phyloP scores from a whole-genome alignment of 2,329 filamentous ascomycete genomes.

The Exophiala sideris region DNA sequence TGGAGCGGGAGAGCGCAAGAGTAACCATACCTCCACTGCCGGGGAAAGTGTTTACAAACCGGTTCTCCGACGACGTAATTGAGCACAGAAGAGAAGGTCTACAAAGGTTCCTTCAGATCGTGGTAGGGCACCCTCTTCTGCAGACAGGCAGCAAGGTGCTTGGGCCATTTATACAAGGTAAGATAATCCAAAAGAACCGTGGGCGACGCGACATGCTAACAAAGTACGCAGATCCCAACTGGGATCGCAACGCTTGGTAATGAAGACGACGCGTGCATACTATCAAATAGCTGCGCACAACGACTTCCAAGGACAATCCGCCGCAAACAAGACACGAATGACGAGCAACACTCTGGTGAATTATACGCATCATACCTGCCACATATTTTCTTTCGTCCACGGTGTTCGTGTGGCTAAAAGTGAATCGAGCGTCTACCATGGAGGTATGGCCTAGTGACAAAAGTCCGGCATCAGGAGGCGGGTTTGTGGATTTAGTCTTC shows the following conservation, averaged over 20 bases:
- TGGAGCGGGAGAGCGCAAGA: slow-evolving; percentile 83
- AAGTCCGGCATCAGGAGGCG: no score
- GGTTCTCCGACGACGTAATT: slow-evolving; percentile 97
- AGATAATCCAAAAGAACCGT: slow-evolving; percentile 26
- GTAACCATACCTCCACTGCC: slow-evolving; percentile 95
- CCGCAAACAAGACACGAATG: neutral
- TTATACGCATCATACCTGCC: neutral
- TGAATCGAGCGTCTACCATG: no score
- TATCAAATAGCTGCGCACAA: neutral
- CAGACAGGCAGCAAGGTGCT: slow-evolving; percentile 98
- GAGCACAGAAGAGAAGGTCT: slow-evolving; percentile 87
- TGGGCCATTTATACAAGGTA: slow-evolving; percentile 94
- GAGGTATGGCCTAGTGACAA: no score
- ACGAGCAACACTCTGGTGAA: neutral
- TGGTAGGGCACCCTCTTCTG: slow-evolving; percentile 90
- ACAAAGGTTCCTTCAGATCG: slow-evolving; percentile 95
- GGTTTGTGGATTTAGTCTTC: no score
- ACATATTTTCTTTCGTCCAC: no score
- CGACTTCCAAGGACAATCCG: neutral
- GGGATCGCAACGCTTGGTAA: slow-evolving; percentile 86
- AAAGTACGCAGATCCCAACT: slow-evolving; percentile 51
- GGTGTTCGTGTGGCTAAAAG: no score
- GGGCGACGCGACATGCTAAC: slow-evolving; percentile 10
- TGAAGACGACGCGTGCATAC: neutral
- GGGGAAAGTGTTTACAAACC: slow-evolving; percentile 96